A percentile compares a stretch with the other conserved stretches of the same genome.
Evolutionary conservation across 2,329 filamentous ascomycete genomes (phyloP).

Genomic region (Alternaria incomplexa): DNA sequence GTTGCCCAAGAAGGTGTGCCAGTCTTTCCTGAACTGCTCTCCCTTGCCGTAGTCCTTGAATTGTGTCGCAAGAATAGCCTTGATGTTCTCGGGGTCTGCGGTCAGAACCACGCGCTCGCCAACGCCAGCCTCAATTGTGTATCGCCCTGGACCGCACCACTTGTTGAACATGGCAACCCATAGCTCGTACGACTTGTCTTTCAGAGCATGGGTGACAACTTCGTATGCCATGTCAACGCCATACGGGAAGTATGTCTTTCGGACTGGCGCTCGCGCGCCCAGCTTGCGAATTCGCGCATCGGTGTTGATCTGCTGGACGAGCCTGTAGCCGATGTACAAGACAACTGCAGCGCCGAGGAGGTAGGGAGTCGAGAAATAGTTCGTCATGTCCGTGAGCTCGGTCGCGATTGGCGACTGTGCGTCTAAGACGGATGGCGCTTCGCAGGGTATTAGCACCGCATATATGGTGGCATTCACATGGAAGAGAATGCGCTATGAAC

Average conservation of each 20-base stretch:
- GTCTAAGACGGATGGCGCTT: background rate
- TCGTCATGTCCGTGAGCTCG: conserved; percentile 14
- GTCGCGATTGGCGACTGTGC: conserved; percentile 28
- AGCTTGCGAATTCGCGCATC: conserved; percentile 50
- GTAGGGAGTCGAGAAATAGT: conserved; percentile 26
- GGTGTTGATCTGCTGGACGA: conserved; percentile 26
- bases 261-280: conserved; percentile 54
- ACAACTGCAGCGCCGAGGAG: conserved; percentile 28
- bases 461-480: conserved; percentile 11
- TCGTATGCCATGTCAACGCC: conserved; percentile 69
- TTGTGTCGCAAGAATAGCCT: conserved; percentile 85
- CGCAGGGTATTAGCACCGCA: background rate
- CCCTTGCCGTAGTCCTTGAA: conserved; percentile 88
- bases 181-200: conserved; percentile 64
- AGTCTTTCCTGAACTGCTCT: conserved; percentile 73
- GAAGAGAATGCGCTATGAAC: background rate
- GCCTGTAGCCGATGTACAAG: conserved; percentile 27
- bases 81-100: conserved; percentile 86
- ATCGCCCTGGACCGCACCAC: conserved; percentile 47
- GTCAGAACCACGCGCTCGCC: conserved; percentile 74
- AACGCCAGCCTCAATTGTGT: conserved; percentile 66
- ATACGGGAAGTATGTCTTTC: conserved; percentile 48
- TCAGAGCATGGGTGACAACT: conserved; percentile 60
- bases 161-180: conserved; percentile 64
- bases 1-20: conserved; percentile 76